A percentile compares a stretch with the other conserved stretches of the same genome.
Evolutionary conservation across 1,284 basidiomycete species (phyloP).

Genomic region (Sporisorium graminicola): DNA sequence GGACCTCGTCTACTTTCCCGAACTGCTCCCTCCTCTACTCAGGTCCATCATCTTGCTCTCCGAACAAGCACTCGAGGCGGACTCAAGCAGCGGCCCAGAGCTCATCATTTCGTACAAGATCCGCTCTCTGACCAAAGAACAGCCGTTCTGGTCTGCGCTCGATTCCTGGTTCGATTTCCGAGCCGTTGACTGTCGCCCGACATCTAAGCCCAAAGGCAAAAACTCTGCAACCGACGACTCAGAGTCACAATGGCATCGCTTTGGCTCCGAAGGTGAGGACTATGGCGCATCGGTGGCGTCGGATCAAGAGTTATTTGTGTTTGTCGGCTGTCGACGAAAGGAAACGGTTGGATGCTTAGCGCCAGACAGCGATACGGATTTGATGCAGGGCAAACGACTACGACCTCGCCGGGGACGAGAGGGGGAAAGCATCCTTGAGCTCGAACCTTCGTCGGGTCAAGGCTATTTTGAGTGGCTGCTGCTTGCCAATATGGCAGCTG

Average conservation of each 20-base stretch:
- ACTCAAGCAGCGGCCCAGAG: slow-evolving; percentile 25
- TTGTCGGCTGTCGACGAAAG: slow-evolving; percentile 52
- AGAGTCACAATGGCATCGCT: slow-evolving; percentile 31
- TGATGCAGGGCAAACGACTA: slow-evolving; percentile 57
- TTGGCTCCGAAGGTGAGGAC: slow-evolving; percentile 24
- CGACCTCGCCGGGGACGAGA: slow-evolving; percentile 27
- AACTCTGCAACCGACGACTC: not conserved
- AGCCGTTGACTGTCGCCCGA: slow-evolving; percentile 72
- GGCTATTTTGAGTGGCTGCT: slow-evolving; percentile 61
- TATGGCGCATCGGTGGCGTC: slow-evolving; percentile 29
- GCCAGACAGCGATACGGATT: slow-evolving; percentile 40
- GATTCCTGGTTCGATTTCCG: slow-evolving; percentile 83
- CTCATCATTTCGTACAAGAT: slow-evolving; percentile 75
- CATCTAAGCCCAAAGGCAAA: not conserved
- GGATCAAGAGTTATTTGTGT: slow-evolving; percentile 59
- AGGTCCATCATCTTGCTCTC: slow-evolving; percentile 61
- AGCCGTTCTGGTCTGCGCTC: slow-evolving; percentile 83
- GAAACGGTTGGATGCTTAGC: slow-evolving; percentile 43
- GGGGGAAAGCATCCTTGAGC: slow-evolving; percentile 2
- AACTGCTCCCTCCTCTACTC: slow-evolving; percentile 64
- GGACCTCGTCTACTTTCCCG: slow-evolving; percentile 68
- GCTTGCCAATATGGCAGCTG: slow-evolving; percentile 42
- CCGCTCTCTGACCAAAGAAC: slow-evolving; percentile 81
- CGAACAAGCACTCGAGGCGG: not conserved
- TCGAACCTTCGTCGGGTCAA: slow-evolving; percentile 27